Evolutionary conservation across 495 filamentous ascomycete species (phyloP), one percentile per base, ranked within the genome.

Genomic region (Ascodesmis nigricans): DNA sequence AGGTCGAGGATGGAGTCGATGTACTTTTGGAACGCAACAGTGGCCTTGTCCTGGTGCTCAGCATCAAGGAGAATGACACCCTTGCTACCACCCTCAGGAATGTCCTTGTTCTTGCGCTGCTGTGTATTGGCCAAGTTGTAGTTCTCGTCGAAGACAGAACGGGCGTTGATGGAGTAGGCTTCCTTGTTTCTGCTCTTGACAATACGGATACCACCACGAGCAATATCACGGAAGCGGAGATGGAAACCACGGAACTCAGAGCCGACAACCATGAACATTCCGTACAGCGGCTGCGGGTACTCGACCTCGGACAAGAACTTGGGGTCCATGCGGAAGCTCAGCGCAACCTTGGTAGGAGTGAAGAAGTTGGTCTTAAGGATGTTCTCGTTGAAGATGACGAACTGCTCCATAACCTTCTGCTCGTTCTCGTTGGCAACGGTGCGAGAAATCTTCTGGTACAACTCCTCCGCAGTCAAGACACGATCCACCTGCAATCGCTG

Each of bases 41-140:
- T 65, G 13, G 69, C 73, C 58, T 83, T 90, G 58, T 93, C 80
- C 55, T 97, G 87, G 54, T 93, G 81, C 43, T 78, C 67, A 21
- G 79, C 71, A 57, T 95, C 84, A 19, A 97, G 68, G 20, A 97
- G 71, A 36, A 97, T 84, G 31, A 97, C 87, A 56, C 87, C 87
- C 62, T 97, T 97, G 34, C 84, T 87, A 37, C 87, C 87, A 34
- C 87, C 87, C 62, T 97, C 87, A n/a, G 87, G 87, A 26, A 97
- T 97, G 49, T 97, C 87, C 61, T 97, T 97, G 64, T 97, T 97
- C 69, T 97, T 97, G 49, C 90, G 78, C 61, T 95, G 90, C 56
- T 97, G 87, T 0, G 87, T 97, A 55, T 87, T 95, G 41, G 87
- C 87, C 40, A 97, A 69, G 39, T 83, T 84, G 57, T 97, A 97